Conservation (phyloP, 805 yeast genomes). For the Kuraishia molischiana region DNA sequence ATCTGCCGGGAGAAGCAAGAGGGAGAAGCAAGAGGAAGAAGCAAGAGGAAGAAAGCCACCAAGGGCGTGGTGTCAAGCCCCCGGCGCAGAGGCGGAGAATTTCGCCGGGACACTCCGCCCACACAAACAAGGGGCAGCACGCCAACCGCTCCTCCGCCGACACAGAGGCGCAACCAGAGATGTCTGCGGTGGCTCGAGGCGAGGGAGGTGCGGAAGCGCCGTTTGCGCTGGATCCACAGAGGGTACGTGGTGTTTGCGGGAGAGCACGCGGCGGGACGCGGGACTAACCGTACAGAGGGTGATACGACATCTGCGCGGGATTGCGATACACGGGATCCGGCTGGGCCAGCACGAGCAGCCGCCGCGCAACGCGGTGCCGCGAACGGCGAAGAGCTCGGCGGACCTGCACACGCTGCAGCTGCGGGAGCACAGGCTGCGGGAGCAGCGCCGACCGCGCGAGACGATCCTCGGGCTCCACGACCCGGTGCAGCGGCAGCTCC, state of each 20-base stretch:
- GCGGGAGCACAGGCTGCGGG: background rate
- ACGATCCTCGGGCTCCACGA: constrained; percentile 7
- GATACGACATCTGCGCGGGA: background rate
- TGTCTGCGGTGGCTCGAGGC: too few relatives aligned
- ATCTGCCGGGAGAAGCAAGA: too few relatives aligned
- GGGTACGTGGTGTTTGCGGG: background rate
- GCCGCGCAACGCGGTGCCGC: background rate
- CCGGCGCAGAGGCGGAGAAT: too few relatives aligned
- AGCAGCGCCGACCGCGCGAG: background rate
- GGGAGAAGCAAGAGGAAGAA: too few relatives aligned
- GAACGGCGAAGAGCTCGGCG: background rate
- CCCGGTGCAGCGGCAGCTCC: constrained; percentile 16
- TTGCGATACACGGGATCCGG: background rate
- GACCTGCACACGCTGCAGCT: background rate
- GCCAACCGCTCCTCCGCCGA: background rate
- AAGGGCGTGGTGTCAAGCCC: too few relatives aligned
- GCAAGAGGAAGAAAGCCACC: too few relatives aligned
- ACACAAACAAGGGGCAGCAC: too few relatives aligned
- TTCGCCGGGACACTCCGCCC: too few relatives aligned
- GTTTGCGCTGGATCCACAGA: background rate
- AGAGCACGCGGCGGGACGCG: background rate
- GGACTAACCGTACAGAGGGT: background rate
- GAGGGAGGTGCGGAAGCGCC: background rate
- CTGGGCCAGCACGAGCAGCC: background rate
- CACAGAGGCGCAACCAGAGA: too few relatives aligned